phyloP scores from a whole-genome alignment of 495 filamentous ascomycete genomes.

The Aspergillus homomorphus region DNA sequence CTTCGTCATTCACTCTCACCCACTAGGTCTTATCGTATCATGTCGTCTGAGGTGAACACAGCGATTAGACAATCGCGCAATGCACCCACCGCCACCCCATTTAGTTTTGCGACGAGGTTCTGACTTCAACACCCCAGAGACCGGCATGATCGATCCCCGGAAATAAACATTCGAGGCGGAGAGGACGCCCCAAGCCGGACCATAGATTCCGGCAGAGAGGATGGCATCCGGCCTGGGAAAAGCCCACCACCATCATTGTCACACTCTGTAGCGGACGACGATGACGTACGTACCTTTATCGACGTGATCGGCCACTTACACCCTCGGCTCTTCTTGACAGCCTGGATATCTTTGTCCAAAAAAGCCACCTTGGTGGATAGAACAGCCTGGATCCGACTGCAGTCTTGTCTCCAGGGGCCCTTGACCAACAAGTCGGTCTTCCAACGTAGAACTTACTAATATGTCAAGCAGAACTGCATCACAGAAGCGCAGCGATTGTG shows the following conservation, averaged over 20 bases:
- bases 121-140: not conserved
- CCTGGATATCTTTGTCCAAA: not conserved
- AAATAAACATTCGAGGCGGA: not conserved
- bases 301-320: not conserved
- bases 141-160: not conserved
- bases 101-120: not conserved
- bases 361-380: not conserved
- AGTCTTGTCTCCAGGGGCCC: not conserved
- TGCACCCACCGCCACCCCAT: not conserved
- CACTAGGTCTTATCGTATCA: not conserved
- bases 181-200: not conserved
- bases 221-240: not conserved
- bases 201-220: not conserved
- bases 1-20: not conserved
- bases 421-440: not conserved
- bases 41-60: not conserved
- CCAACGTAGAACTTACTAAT: not conserved
- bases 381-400: not conserved
- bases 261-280: not conserved
- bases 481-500: not conserved
- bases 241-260: not conserved
- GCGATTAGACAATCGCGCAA: not conserved
- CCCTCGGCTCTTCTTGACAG: not conserved
- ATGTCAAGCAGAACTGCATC: no score
- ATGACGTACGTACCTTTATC: slow-evolving; percentile 4